A percentile compares a stretch with the other conserved stretches of the same genome.
phyloP scores from a whole-genome alignment of 768 basidiomycete species.

The Symmetrospora coprosmae region DNA sequence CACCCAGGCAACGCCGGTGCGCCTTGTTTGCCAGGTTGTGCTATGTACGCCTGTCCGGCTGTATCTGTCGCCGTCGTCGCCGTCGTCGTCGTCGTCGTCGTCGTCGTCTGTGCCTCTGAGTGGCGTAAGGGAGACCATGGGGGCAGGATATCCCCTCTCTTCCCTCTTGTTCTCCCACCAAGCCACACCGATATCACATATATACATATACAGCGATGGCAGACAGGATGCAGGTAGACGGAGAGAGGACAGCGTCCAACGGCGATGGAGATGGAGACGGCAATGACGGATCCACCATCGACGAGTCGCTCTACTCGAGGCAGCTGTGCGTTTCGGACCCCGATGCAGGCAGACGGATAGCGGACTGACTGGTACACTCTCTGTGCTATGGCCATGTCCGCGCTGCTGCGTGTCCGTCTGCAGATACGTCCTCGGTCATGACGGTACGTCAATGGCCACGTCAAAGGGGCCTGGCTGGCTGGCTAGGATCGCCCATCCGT shows the following conservation, averaged over 20 bases:
- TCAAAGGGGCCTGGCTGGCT: no score
- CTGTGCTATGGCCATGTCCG: no score
- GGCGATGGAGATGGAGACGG: not conserved
- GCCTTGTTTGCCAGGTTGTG: no score
- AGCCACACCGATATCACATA: no score
- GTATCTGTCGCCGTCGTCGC: not conserved
- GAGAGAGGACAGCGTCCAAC: no score
- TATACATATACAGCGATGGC: not conserved
- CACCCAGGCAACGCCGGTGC: no score
- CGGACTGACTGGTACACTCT: no score
- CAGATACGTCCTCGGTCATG: slow-evolving; percentile 90
- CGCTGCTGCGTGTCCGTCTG: no score
- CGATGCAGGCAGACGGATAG: not conserved
- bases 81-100: not conserved
- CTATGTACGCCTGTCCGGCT: no score
- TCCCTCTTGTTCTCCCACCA: not conserved
- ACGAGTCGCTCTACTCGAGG: slow-evolving; percentile 84
- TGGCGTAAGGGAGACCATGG: not conserved
- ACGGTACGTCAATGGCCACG: slow-evolving; percentile 48
- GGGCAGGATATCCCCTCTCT: not conserved
- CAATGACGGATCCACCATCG: slow-evolving; percentile 39
- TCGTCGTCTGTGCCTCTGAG: not conserved
- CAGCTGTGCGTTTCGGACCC: slow-evolving; percentile 54
- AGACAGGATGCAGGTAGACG: slow-evolving; percentile 7
- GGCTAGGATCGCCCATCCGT: not conserved